phyloP scores from a whole-genome alignment of 257 asterid genomes.

The Sherardia arvensis region DNA sequence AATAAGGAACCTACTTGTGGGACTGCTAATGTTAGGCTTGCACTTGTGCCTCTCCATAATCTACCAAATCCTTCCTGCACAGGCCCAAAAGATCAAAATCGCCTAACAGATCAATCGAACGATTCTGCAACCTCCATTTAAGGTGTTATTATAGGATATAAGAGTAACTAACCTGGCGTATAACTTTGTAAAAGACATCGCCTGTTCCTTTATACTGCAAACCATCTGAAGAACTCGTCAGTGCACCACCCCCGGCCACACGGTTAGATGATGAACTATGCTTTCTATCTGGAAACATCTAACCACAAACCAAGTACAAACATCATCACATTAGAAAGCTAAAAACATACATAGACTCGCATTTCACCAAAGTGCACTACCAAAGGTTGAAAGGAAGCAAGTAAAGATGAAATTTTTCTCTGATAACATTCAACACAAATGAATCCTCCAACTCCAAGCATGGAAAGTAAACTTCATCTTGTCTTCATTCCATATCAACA shows the following conservation, averaged over 20 bases:
- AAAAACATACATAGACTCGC: neutral
- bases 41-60: slow-evolving; percentile 96
- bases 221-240: slow-evolving; percentile 39
- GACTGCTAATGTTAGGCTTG: slow-evolving; percentile 79
- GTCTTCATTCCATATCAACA: neutral
- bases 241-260: slow-evolving; percentile 29
- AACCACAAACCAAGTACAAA: slow-evolving; percentile 17
- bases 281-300: slow-evolving; percentile 46
- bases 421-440: neutral
- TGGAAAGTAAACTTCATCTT: neutral
- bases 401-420: neutral
- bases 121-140: neutral
- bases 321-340: slow-evolving; percentile 5
- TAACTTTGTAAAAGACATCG: slow-evolving; percentile 64
- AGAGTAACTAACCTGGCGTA: slow-evolving; percentile 54
- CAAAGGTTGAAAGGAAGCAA: neutral
- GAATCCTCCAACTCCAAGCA: neutral
- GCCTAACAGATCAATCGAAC: neutral
- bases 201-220: slow-evolving; percentile 63
- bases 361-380: neutral
- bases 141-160: neutral
- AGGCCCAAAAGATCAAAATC: slow-evolving; percentile 1
- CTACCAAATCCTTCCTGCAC: slow-evolving; percentile 74
- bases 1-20: slow-evolving; percentile 64
- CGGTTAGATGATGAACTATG: slow-evolving; percentile 23